Conservation (phyloP, 177 flowering plant genomes). For the Tripterygium wilfordii region DNA sequence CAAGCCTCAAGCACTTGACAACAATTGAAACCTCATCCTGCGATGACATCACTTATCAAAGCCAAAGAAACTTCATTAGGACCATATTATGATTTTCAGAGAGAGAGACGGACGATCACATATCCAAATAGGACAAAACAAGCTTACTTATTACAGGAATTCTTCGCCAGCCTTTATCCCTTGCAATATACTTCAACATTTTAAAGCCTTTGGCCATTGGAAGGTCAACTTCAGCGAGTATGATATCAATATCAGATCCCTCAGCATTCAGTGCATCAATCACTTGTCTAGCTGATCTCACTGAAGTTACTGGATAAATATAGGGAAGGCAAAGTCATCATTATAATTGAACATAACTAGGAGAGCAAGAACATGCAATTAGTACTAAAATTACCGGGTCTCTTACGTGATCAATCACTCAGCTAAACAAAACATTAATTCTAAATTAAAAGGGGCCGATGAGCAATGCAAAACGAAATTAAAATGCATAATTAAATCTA, state of each 20-base stretch:
- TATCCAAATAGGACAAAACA: slow-evolving; percentile 1
- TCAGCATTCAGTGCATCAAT: slow-evolving; percentile 93
- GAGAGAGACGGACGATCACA: slow-evolving; percentile 64
- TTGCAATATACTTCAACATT: slow-evolving; percentile 79
- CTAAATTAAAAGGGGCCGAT: too few relatives aligned
- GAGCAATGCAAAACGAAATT: too few relatives aligned
- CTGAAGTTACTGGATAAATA: slow-evolving; percentile 70
- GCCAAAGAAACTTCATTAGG: slow-evolving; percentile 1
- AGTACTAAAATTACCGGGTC: too few relatives aligned
- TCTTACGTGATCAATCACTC: too few relatives aligned
- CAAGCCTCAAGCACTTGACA: slow-evolving; percentile 89
- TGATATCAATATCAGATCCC: slow-evolving; percentile 88
- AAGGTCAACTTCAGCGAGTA: slow-evolving; percentile 91
- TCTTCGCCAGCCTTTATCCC: slow-evolving; percentile 67
- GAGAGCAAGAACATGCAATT: not conserved
- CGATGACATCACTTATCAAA: slow-evolving; percentile 89
- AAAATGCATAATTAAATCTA: too few relatives aligned
- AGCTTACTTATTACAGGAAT: slow-evolving; percentile 93
- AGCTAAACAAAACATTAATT: too few relatives aligned
- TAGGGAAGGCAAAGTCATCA: slow-evolving; percentile 7
- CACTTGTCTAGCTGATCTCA: slow-evolving; percentile 89
- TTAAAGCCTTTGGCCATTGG: slow-evolving; percentile 89
- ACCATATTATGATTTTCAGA: slow-evolving; percentile 25
- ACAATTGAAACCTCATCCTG: slow-evolving; percentile 91
- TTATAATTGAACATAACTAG: not conserved